Conservation (phyloP, 2,329 filamentous ascomycete species). For the Cladophialophora yegresii region DNA sequence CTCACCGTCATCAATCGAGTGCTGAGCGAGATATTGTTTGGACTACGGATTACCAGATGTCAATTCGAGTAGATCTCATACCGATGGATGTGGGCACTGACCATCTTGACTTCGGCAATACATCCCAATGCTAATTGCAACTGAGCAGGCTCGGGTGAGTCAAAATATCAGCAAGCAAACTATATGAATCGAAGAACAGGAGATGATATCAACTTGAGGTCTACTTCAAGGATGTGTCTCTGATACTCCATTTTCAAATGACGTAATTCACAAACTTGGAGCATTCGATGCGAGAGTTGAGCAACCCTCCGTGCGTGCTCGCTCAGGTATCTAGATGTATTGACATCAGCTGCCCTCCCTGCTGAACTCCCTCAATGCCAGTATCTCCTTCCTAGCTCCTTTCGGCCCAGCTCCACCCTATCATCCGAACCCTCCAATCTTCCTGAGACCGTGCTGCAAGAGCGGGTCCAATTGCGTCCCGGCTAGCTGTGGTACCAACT, state of each 20-base stretch:
- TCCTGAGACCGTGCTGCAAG: neutral
- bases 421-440: neutral
- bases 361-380: neutral
- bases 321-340: neutral
- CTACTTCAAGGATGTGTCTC: neutral
- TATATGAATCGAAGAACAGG: neutral
- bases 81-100: neutral
- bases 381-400: neutral
- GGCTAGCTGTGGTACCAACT: neutral
- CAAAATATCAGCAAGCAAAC: neutral
- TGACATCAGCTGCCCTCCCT: neutral
- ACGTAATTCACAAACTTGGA: slow-evolving; percentile 19
- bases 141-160: neutral
- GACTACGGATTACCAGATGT: slow-evolving; percentile 74
- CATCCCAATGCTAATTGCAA: neutral
- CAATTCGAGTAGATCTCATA: slow-evolving; percentile 13
- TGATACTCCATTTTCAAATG: slow-evolving; percentile 22
- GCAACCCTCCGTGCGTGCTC: neutral
- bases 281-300: neutral
- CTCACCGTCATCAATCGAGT: slow-evolving; percentile 83
- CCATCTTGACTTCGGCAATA: slow-evolving; percentile 21
- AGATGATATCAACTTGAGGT: neutral
- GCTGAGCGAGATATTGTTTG: slow-evolving; percentile 94
- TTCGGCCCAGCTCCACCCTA: neutral
- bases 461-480: neutral